Base-by-base conservation (phyloP, 129 eudicot species). In the Helichrysum umbraculigerum region DNA sequence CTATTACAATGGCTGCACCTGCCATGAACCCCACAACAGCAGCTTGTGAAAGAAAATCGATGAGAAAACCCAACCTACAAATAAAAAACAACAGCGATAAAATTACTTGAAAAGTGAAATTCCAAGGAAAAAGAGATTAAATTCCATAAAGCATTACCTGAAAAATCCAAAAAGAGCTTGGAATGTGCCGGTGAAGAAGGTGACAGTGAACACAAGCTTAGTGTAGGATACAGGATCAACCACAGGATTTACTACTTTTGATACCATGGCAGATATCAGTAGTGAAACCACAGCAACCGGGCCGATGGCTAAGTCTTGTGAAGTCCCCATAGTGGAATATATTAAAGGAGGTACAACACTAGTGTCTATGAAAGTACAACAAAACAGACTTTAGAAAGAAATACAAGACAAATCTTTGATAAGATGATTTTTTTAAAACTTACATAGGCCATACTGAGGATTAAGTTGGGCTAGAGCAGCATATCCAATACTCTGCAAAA, bases 231-330 rank as follows among this genome's bases (percentile, higher is more conserved):
- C 29, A 15, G 89, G 89, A 84, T 93, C 80, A 14, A 72, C 84
- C 9, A 63, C 52, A 0, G 98, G 98, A 70, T 93, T 90, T 32
- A 82, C 76, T 14, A 84, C 57, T 29, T 77, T 78, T 54, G 86
- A 86, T 41, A 83, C 83, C 90, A 93, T 77, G 39, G 88, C 81
- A 1, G 92, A 88, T 54, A 93, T 78, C 44, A 93, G 74, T 10
- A 93, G 80, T 14, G 98, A 93, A 42, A 93, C 92, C 25, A 93
- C 98, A 4, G 98, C 98, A 32, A 93, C 98, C 0, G 98, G 96
- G 71, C 98, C 98, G 17, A 90, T 90, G 7, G 96, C 98, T 70
- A 93, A 80, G 70, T 93, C 96, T 29, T 95, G 84, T 57, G 98
- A 93, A 51, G 90, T 93, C 7, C 98, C 98, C 98, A 93, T 90